Conservation (phyloP, 2,329 filamentous ascomycete species). For the Raffaelea deltoideospora region DNA sequence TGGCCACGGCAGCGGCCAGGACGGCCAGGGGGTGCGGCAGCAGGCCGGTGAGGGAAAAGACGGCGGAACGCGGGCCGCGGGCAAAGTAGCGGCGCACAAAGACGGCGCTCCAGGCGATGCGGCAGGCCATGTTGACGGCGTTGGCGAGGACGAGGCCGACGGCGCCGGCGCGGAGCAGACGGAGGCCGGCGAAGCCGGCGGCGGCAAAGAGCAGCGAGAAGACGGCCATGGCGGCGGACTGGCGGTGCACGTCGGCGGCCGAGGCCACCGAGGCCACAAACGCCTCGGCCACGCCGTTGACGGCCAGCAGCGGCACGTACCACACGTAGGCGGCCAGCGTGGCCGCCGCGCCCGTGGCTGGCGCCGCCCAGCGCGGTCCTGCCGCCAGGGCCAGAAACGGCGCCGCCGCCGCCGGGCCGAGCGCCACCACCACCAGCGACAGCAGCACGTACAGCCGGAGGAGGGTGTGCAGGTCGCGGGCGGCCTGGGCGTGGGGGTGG, state of each 20-base stretch:
- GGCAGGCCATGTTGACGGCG: constrained; percentile 72
- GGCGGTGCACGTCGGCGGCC: constrained; percentile 55
- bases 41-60: constrained; percentile 25
- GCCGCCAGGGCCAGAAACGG: constrained; percentile 61
- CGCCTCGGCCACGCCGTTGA: constrained; percentile 84
- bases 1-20: constrained; percentile 27
- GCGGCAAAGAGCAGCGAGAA: constrained; percentile 66
- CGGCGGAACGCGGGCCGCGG: constrained; percentile 16
- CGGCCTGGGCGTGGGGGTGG: constrained; percentile 20
- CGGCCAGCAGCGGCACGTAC: constrained; percentile 81
- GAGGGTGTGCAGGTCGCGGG: constrained; percentile 44
- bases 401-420: constrained; percentile 65
- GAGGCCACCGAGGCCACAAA: constrained; percentile 83
- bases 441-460: constrained; percentile 62
- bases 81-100: constrained; percentile 58
- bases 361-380: constrained; percentile 62
- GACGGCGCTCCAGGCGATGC: constrained; percentile 62
- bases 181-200: constrained; percentile 61
- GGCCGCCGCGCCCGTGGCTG: constrained; percentile 37
- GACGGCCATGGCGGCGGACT: constrained; percentile 69
- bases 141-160: constrained; percentile 76
- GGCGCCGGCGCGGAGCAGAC: constrained; percentile 55
- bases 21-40: constrained; percentile 28
- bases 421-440: constrained; percentile 47
- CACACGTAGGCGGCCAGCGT: constrained; percentile 74